Evolutionary conservation across 768 basidiomycete species (phyloP).

Genomic region (Scleroderma bovista): DNA sequence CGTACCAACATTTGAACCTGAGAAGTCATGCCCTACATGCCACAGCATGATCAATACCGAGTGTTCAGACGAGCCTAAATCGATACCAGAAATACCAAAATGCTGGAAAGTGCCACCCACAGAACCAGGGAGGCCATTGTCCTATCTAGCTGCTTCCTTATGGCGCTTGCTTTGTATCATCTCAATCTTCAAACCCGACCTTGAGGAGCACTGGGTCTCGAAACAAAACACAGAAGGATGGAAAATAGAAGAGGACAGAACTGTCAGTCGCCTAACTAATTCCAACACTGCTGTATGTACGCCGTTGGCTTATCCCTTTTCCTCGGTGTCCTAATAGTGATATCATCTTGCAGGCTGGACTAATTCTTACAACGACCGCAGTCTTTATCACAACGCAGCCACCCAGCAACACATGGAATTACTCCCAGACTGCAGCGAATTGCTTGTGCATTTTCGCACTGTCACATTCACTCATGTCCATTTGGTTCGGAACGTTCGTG

Average conservation of each 20-base stretch:
- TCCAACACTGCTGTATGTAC: not conserved
- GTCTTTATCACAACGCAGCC: not conserved
- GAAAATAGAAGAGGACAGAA: not conserved
- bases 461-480: not conserved
- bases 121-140: not conserved
- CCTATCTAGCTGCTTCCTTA: not conserved
- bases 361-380: not conserved
- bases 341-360: not conserved
- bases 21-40: too few relatives aligned
- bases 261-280: not conserved
- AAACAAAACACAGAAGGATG: not conserved
- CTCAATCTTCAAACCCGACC: not conserved
- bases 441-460: not conserved
- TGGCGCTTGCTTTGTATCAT: not conserved
- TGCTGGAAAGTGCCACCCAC: not conserved
- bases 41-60: not conserved
- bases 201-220: not conserved
- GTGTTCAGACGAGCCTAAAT: not conserved
- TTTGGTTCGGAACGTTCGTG: not conserved
- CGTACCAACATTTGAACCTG: too few relatives aligned
- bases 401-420: not conserved
- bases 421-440: not conserved
- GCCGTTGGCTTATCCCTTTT: not conserved
- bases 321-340: not conserved
- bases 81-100: not conserved